Base-by-base conservation (phyloP, 768 basidiomycete genomes). In the Lyophyllum decastes region DNA sequence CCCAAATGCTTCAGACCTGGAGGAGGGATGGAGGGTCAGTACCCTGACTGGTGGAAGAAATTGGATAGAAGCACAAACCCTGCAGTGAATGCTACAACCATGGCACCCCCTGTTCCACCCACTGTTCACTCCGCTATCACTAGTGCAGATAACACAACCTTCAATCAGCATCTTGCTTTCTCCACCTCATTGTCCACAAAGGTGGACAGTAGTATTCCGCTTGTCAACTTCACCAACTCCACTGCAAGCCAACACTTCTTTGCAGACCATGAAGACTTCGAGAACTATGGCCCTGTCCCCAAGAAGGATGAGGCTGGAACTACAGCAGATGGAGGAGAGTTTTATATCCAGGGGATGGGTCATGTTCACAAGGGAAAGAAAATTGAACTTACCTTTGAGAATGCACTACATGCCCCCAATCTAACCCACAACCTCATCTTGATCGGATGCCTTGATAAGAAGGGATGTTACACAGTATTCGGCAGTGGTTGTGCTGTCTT, bases 361-460 rank as follows among this genome's bases (percentile, higher is more conserved):
- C 14, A 17, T 1, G 25, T 45, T n/a, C 16, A 43, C 2, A 33
- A 43, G 24, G 54, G 54, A 9, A 12, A 44, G 35, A 24, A 12
- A 22, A 48, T 54, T 10, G 22, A 54, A 21, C 35, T 60, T 30
- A 51, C 48, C 1, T 52, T 60, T 22, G 50, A 45, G n/a, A 25
- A 60, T 33, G 54, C 54, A 0, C 21, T 55, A 1, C 59, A 60
- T 34, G 49, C 59, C 26, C 59, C 59, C 2, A 24, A 41, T 26
- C 40, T 60, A 8, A 17, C 33, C 3, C 47, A 48, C 34, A 60
- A 60, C 54, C 59, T 60, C 24, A 41, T 60, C 3, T 60, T 55
- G 1, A 55, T 60, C 17, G 45, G 54, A 24, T 51, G 34, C 34
- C 21, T 51, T 7, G 49, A 24, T 10, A 24, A 38, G 49, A 51